These are phyloP conservation scores for Beauveria medogensis DNA, from an alignment of 2,329 filamentous ascomycete genomes.

Conservation along the genomic window DNA sequence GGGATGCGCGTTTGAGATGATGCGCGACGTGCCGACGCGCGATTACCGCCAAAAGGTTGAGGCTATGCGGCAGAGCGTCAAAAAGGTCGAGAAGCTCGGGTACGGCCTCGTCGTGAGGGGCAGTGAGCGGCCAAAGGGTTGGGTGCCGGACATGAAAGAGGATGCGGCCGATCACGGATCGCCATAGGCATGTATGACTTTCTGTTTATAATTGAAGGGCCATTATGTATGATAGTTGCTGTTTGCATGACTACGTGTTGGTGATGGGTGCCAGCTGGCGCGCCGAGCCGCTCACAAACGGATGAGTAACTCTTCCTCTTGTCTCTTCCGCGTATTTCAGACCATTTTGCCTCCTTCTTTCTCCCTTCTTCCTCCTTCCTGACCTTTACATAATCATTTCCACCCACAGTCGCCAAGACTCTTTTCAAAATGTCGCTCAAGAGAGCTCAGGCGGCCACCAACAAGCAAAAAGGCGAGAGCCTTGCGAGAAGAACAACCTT, in stretches of 20 bases:
- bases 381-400: not conserved
- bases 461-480: not conserved
- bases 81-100: slow-evolving; percentile 85
- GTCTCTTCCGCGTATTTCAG: not conserved
- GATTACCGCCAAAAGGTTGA: slow-evolving; percentile 70
- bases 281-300: not conserved
- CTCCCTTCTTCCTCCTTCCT: not conserved
- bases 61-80: slow-evolving; percentile 79
- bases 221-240: not conserved
- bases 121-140: slow-evolving; percentile 81
- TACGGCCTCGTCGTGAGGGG: slow-evolving; percentile 85
- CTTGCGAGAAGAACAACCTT: slow-evolving; percentile 15
- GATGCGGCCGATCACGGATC: slow-evolving; percentile 24
- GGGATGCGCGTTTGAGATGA: slow-evolving; percentile 65
- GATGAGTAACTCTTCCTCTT: not conserved
- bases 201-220: not conserved
- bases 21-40: slow-evolving; percentile 51
- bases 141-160: slow-evolving; percentile 68
- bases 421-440: not conserved
- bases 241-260: not conserved
- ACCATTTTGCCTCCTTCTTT: not conserved
- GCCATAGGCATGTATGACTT: slow-evolving; percentile 15
- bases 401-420: not conserved
- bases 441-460: not conserved
- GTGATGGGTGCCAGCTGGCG: not conserved